Conservation (phyloP, 345 rosid species). For the Citrus unshiu region DNA sequence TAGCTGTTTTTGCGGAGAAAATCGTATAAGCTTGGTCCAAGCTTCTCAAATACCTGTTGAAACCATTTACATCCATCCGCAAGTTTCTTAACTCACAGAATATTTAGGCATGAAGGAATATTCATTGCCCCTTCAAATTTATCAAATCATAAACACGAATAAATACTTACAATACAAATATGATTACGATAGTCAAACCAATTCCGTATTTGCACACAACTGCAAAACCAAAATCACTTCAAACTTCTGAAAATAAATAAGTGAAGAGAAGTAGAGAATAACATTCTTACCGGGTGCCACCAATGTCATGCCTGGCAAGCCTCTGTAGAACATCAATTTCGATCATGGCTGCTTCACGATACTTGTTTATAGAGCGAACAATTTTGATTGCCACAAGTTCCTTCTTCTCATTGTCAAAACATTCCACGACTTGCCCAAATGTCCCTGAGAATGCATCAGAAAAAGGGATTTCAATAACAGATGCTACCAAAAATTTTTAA, state of each 20-base stretch:
- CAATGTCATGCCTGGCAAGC: conserved; percentile 70
- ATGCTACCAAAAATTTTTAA: not conserved
- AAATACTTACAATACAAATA: conserved; percentile 98
- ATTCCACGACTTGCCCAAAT: conserved; percentile 86
- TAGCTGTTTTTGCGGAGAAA: conserved; percentile 99
- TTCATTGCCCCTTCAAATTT: conserved; percentile 38
- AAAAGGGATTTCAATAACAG: not conserved
- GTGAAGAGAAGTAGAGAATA: not conserved
- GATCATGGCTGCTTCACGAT: conserved; percentile 90
- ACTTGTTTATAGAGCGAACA: conserved; percentile 72
- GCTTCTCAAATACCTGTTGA: conserved; percentile 99
- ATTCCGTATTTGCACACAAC: conserved; percentile 99
- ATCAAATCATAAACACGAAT: conserved; percentile 53
- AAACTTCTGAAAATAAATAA: conserved; percentile 25
- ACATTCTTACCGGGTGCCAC: conserved; percentile 67
- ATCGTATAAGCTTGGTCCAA: conserved; percentile 99
- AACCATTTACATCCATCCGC: conserved; percentile 84
- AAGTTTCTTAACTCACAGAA: conserved; percentile 72
- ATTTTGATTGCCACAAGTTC: conserved; percentile 86
- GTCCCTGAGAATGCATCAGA: conserved; percentile 46
- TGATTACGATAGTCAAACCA: conserved; percentile 99
- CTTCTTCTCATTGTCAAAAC: conserved; percentile 71
- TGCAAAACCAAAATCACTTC: conserved; percentile 64
- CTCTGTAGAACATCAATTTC: conserved; percentile 78
- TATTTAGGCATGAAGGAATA: conserved; percentile 28